phyloP scores from a whole-genome alignment of 768 basidiomycete genomes.

The Pleurotus pulmonarius region DNA sequence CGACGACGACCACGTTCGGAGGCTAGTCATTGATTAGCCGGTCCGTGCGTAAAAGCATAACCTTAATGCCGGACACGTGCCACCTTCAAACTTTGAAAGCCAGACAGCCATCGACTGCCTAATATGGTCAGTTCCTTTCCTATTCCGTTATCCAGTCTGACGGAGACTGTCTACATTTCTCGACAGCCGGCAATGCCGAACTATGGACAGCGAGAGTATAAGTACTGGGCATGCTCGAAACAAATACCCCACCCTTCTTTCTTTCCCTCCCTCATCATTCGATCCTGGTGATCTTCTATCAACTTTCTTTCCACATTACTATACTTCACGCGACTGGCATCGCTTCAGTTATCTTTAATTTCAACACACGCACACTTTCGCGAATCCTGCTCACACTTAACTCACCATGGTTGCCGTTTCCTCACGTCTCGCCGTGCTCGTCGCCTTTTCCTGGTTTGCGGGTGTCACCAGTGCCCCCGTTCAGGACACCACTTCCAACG shows the following conservation, averaged over 20 bases:
- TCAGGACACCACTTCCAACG: slow-evolving; percentile 11
- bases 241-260: slow-evolving; percentile 22
- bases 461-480: slow-evolving; percentile 35
- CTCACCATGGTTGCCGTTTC: slow-evolving; percentile 47
- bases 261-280: slow-evolving; percentile 32
- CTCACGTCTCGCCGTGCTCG: slow-evolving; percentile 41
- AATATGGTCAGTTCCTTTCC: not conserved
- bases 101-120: not conserved
- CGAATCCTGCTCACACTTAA: slow-evolving; percentile 9
- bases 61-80: no score
- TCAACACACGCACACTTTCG: slow-evolving; percentile 14
- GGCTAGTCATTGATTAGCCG: not conserved
- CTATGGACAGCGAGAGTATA: slow-evolving; percentile 17
- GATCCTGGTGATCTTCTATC: slow-evolving; percentile 54
- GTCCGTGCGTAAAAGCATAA: no score
- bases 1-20: not conserved
- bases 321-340: slow-evolving; percentile 21
- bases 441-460: slow-evolving; percentile 41
- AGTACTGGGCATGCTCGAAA: slow-evolving; percentile 14
- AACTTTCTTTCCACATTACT: slow-evolving; percentile 16
- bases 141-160: not conserved
- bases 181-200: not conserved
- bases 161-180: not conserved
- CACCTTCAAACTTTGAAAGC: no score
- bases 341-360: slow-evolving; percentile 12